Base-by-base conservation (phyloP, 345 rosid genomes). In the Fremontodendron californicum region DNA sequence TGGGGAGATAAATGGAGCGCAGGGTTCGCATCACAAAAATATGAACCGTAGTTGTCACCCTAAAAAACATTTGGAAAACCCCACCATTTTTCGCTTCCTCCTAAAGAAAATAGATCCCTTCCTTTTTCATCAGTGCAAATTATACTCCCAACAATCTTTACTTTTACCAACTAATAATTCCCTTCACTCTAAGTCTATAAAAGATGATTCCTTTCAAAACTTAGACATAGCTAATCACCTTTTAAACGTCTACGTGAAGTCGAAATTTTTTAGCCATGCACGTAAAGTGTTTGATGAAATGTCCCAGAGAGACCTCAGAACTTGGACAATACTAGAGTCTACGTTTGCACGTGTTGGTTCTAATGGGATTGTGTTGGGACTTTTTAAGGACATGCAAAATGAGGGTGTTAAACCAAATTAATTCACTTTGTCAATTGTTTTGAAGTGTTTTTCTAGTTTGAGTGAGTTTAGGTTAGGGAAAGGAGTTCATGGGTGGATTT, bases 401-500 rank as follows among this genome's bases (percentile, higher is more conserved):
- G 80, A 75, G 64, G 86, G 79, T 65, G 81, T 80, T 33, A 51
- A 54, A 69, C 89, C 92, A 4, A 89, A 89, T 71, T 69, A 80
- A 21, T 89, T 89, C 76, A 87, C 89, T 49, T 81, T 89, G 64
- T 87, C 92, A 0, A 78, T 79, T 37, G 82, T 87, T 66, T 76
- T 87, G 74, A 89, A 87, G 80, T 78, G 84, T 76, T 89, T 88
- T 71, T 80, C 88, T 52, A 76, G 86, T 67, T 77, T 84, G 43
- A 9, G 43, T 76, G 80, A 81, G 75, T 69, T 84, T 12, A 78
- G 75, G 39, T 19, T 70, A 3, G 92, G 92, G 29, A 87, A 80
- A 79, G 81, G 16, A 12, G 78, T 87, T 77, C 92, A 89, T 39
- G 92, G 89, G 49, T 89, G 92, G 92, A 82, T 83, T 3, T 15